phyloP scores from a whole-genome alignment of 1,284 basidiomycete genomes.

The Mrakiaceae sp. region DNA sequence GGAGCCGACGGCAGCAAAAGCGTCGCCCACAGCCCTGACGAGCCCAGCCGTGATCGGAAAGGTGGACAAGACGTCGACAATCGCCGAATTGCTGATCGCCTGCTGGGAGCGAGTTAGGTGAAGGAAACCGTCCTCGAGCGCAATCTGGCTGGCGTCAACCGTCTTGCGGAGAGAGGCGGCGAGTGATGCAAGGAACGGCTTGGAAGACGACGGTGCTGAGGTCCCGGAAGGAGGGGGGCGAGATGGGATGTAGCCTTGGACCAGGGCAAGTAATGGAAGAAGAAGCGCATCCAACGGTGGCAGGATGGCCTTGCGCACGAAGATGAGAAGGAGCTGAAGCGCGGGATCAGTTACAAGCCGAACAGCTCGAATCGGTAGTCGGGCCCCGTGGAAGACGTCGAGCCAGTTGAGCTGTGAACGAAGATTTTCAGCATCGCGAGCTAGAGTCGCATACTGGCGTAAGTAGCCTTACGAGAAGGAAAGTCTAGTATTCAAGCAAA shows the following conservation, averaged over 20 bases:
- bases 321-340: neutral
- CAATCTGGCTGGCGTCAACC: too few species aligned
- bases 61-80: too few species aligned
- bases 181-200: neutral
- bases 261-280: neutral
- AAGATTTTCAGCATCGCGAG: neutral
- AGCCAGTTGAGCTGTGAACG: constrained; percentile 5
- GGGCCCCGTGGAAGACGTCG: neutral
- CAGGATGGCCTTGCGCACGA: neutral
- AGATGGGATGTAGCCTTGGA: neutral
- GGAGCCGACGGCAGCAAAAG: neutral
- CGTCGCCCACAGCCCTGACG: too few species aligned
- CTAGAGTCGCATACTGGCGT: neutral
- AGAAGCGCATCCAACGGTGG: constrained; percentile 3
- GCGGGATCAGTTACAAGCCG: constrained; percentile 10
- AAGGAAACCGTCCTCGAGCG: too few species aligned
- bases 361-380: neutral
- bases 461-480: constrained; percentile 5
- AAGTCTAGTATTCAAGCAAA: neutral
- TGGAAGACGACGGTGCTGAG: neutral
- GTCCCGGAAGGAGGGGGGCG: neutral
- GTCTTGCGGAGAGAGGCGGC: too few species aligned
- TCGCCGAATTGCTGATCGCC: too few species aligned
- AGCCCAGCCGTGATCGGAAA: too few species aligned
- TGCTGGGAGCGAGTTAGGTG: too few species aligned